Base-by-base conservation (phyloP, 73 alveolate species). In the Loxodes magnus region DNA sequence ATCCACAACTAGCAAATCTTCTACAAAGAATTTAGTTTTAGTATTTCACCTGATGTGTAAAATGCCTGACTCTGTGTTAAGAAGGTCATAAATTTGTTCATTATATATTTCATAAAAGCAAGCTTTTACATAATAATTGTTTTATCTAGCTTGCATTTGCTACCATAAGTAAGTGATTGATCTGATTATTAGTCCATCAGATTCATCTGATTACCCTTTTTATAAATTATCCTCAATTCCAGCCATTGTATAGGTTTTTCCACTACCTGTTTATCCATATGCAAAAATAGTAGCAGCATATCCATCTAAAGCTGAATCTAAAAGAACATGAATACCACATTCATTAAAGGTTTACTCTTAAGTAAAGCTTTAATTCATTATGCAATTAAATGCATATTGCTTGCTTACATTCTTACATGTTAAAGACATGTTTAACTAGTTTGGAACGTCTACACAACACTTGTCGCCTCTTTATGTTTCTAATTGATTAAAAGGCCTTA, bases 191-290 rank as follows among this genome's bases (percentile, higher is more conserved):
- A 89, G 82, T 21, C 98, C 98, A 37, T 86, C 92, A 20, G 85
- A 75, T 54, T 89, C 89, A 80, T 84, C 93, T 65, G 91, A 81
- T 3, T 74, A 82, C 51, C 84, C 94, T 50, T 89, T 75, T 7
- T 87, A 89, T 19, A 89, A 67, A 33, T 87, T 61, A 42, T 80
- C 96, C 49, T 89, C 98, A 50, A 85, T 67, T 16, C 92, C 92
- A 16, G 92, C 76, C 68, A 78, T 78, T 28, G 95, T 91, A 71
- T 79, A 91, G 22, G 98, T 91, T 55, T 91, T 91, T 37, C 98
- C 98, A 58, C 92, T 67, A 14, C 98, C 98, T 3, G 99, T 92
- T 54, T 92, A 88, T 0, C 99, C 99, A 77, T 92, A 92, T 3
- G 99, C 99, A 56, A 92, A 92, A 22, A 92, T 81, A 5, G 99